These are phyloP conservation scores for Tubosaeta sp. DNA, from an alignment of 768 basidiomycete genomes.

Conservation along the genomic window DNA sequence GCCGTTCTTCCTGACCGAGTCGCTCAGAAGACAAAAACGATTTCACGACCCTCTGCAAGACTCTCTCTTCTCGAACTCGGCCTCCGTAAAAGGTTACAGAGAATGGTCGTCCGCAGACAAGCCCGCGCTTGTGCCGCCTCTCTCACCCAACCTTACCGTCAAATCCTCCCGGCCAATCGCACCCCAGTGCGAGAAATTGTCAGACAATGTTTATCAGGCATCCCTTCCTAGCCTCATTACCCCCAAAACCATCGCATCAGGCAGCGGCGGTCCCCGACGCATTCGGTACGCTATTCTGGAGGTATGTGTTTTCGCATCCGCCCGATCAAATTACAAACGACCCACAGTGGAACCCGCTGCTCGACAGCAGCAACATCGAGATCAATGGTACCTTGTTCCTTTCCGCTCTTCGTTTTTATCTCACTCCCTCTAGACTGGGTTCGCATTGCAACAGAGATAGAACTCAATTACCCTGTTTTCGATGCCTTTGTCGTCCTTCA, in stretches of 20 bases:
- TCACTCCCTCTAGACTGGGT: constrained; percentile 67
- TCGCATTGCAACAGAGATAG: constrained; percentile 86
- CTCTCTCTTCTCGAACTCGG: constrained; percentile 78
- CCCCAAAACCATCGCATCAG: constrained; percentile 61
- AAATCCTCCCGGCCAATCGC: constrained; percentile 65
- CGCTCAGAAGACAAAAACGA: constrained; percentile 73
- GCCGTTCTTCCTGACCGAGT: constrained; percentile 83
- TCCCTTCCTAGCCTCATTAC: constrained; percentile 75
- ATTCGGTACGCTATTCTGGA: constrained; percentile 85
- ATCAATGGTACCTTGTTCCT: constrained; percentile 53
- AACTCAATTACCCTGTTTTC: constrained; percentile 80
- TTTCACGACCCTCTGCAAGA: constrained; percentile 91
- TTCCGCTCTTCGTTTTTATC: not conserved
- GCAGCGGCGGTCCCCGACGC: constrained; percentile 58
- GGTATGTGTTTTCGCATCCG: constrained; percentile 38
- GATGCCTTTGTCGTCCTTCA: constrained; percentile 91
- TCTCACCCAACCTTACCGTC: constrained; percentile 45
- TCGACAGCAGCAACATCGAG: constrained; percentile 89
- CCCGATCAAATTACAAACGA: constrained; percentile 1
- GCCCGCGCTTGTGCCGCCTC: not conserved
- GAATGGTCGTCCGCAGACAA: constrained; percentile 56
- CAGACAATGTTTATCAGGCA: constrained; percentile 68
- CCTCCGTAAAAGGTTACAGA: constrained; percentile 74
- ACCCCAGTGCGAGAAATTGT: constrained; percentile 39
- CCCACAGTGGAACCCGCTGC: constrained; percentile 73